Evolutionary conservation across 169 alveolate genomes (phyloP), one percentile per base, ranked within the genome.

Genomic region (Plasmodium sp.): DNA sequence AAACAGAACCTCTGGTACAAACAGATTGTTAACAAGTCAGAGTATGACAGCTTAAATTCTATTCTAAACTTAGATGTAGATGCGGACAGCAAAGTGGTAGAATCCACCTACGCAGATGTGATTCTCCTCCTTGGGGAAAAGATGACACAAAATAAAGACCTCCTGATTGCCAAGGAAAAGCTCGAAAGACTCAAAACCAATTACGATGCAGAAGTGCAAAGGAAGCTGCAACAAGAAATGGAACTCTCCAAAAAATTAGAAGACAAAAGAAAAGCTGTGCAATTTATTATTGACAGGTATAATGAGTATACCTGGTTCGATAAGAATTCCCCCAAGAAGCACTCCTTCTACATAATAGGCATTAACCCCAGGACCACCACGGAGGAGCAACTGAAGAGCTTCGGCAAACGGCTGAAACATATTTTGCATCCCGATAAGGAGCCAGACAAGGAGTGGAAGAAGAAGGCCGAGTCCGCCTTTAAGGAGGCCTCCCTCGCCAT

Each of bases 401-500:
- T 85, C 71, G 97, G 97, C 1, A 93, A 95, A 58, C 92, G 96
- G 85, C 86, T 96, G 51, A 96, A 96, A 84, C 95, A 96, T 75
- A 93, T 96, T 18, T 62, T 96, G 18, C 97, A 96, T 74, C 97
- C 97, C 9, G 97, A 96, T 74, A 96, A 96, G 36, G 97, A 95
- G 51, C 97, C 95, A 34, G 96, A 96, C 56, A 72, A 93, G 33
- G 97, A 96, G 83, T 95, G 97, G 97, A 96, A 96, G 62, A 80
- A 91, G 27, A 84, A 71, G 74, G 96, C 97, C 12, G 97, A 96
- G 67, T 93, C 84, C 12, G 97, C 97, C 7, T 96, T 96, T 88
- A 96, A 96, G 85, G 97, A 96, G 71, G 97, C 97, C 10, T 96
- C 97, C 31, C 71, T 96, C 39, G 97, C 97, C 18, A 94, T 96